A percentile compares a stretch with the other conserved stretches of the same genome.
Evolutionary conservation across 345 rosid genomes (phyloP).

Genomic region (Ceriops zippeliana): DNA sequence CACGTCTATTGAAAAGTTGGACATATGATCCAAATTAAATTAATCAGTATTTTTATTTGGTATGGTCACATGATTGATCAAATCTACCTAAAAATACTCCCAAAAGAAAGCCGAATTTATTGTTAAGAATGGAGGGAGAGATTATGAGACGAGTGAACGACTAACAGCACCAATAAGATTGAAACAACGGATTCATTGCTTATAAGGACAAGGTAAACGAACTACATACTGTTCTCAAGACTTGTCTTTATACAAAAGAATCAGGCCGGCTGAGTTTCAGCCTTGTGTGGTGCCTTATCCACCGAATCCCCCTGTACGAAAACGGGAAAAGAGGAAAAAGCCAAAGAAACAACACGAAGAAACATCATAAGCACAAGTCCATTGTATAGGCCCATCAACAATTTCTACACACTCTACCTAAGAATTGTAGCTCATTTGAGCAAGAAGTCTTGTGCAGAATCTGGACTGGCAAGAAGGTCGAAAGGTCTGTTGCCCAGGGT

Average conservation of each 20-base stretch:
- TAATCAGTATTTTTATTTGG: too few species aligned
- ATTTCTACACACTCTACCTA: constrained; percentile 9
- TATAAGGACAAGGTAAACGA: constrained; percentile 12
- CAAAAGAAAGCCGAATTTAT: too few species aligned
- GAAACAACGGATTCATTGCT: background rate
- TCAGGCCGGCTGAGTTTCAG: background rate
- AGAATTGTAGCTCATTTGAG: constrained; percentile 14
- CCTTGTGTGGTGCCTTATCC: background rate
- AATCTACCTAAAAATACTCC: too few species aligned
- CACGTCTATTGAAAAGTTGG: too few species aligned
- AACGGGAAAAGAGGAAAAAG: background rate
- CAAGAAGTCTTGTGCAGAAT: constrained; percentile 36
- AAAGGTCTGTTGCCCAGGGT: constrained; percentile 47
- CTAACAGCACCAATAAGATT: background rate
- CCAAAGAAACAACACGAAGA: background rate
- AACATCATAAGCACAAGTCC: constrained; percentile 14
- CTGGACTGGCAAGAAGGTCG: constrained; percentile 56
- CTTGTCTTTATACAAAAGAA: constrained; percentile 14
- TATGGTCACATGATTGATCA: too few species aligned
- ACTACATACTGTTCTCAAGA: constrained; percentile 17
- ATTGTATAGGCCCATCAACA: constrained; percentile 31
- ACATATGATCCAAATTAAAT: too few species aligned
- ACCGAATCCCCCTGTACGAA: background rate
- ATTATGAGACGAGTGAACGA: too few species aligned
- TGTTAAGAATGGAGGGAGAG: too few species aligned